Base-by-base conservation (phyloP, 2,329 filamentous ascomycete species). In the Aspergillus sp. region DNA sequence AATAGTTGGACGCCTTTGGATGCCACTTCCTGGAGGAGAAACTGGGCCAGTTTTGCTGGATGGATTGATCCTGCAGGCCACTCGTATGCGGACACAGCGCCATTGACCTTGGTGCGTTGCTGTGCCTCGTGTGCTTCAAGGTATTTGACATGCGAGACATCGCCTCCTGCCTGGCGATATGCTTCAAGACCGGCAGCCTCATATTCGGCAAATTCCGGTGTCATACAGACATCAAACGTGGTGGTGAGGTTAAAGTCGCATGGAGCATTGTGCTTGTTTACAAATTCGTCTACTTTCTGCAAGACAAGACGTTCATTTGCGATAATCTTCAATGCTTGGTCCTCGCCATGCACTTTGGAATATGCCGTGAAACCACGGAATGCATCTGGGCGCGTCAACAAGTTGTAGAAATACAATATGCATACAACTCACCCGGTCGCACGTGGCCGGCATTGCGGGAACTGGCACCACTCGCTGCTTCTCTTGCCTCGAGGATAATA, bases 61-160 rank as follows among this genome's bases (percentile, higher is more conserved):
- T 76, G 73, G 30, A 62, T 70, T 3, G 71, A 74, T 3, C 69
- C 73, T 10, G 72, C 73, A 4, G 72, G 69, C 73, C 73, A 76
- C 49, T 75, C 72, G 46, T 76, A 76, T 6, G 73, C 73, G n/a
- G 68, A 64, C 8, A 73, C 42, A 0, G 68, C 67, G 2, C 55
- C 56, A 4, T 53, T 39, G 5, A 75, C 60, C 27, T 67, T 59
- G 0, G 71, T 73, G 43, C 56, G 62, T 6, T 37, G 36, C 37
- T 51, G 53, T 3, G 71, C 70, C 37, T 71, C 66, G n/a, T 67
- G 57, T 12, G 65, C 69, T 29, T 65, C 52, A 42, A 67, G 68
- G 43, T 65, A 62, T 33, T 57, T 62, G 40, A 74, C 61, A 43
- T 72, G 67, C 6, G 66, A 69, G 4, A 69, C 59, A 48, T 74